Percentiles rank a stretch among this genome's conserved stretches.
Evolutionary conservation across 768 basidiomycete species (phyloP).

Genomic region (Boletales sp.): DNA sequence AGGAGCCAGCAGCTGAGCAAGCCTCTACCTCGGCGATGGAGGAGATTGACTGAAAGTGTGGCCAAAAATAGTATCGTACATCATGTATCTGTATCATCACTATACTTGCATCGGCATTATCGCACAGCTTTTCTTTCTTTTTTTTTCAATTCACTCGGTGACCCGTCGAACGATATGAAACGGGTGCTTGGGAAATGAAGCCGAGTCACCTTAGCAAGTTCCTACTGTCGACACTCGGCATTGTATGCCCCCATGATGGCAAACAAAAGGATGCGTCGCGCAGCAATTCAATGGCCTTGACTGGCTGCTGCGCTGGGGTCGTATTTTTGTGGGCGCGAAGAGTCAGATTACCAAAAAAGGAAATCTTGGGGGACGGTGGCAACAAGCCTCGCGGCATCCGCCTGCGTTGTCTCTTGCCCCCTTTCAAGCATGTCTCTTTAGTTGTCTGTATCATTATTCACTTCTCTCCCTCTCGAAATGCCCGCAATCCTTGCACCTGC

Average conservation of each 20-base stretch:
- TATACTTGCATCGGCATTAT: constrained; percentile 24
- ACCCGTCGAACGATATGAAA: no score
- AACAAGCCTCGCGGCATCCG: constrained; percentile 22
- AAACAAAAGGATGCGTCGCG: no score
- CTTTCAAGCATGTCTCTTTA: constrained; percentile 30
- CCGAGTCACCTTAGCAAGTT: no score
- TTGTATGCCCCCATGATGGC: constrained; percentile 15
- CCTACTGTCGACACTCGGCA: constrained; percentile 13
- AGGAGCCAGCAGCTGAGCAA: constrained; percentile 53
- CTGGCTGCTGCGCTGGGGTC: no score
- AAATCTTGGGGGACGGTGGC: constrained; percentile 4
- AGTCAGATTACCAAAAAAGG: constrained; percentile 28
- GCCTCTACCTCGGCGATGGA: constrained; percentile 88
- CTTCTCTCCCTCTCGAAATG: constrained; percentile 22
- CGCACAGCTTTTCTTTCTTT: constrained; percentile 17
- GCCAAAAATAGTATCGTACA: constrained; percentile 2
- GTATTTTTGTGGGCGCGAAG: no score
- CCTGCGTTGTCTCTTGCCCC: constrained; percentile 15
- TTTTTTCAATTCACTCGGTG: constrained; percentile 4
- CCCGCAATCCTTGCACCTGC: constrained; percentile 42
- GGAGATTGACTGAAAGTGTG: constrained; percentile 79
- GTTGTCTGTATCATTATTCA: constrained; percentile 35
- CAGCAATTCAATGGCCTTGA: no score
- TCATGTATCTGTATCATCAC: constrained; percentile 26
- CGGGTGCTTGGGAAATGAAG: no score